Evolutionary conservation across 768 basidiomycete genomes (phyloP), one percentile per base, ranked within the genome.

Genomic region (Amanita fuliginea): DNA sequence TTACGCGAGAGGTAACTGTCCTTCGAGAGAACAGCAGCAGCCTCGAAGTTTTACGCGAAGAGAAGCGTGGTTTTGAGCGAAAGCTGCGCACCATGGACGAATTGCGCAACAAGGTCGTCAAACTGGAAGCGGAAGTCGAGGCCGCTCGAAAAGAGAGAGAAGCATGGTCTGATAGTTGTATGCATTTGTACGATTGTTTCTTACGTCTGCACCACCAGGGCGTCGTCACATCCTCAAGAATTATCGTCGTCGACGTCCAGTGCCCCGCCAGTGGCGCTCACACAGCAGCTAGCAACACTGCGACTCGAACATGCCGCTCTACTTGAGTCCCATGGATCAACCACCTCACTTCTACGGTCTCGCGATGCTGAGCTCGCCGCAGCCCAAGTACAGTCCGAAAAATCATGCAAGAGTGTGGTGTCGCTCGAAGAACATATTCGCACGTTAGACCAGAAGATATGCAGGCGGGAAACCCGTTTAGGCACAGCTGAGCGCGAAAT

Each of bases 31-130:
- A 75, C 0, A 68, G 80, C n/a, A 63, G 70, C 6, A 81, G 76
- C 54, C 64, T 85, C 2, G 85, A 86, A 52, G 80, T 90, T 2
- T 59, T 91, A 32, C 69, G 75, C 28, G 88, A 90, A 59, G 83
- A 90, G 64, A 87, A 88, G 53, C 70, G 78, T 4, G 70, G 71
- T 0, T 61, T 90, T 39, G 77, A 86, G 58, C 62, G 65, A 13
- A 81, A 74, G 55, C 63, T 80, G 6, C 56, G 55, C 11, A 66
- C 65, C 1, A 62, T 75, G 33, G 80, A 85, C 16, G 73, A 73
- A 34, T 59, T 86, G 46, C 65, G 81, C 22, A 77, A 76, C 57
- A 68, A 70, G 55, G 72, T 78, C 0, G 76, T 74, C 1, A 64
- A 64, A 36, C 62, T 86, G 28, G 82, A 86, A 55, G 83, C 75